Percentiles rank a stretch among this genome's conserved stretches.
Conservation (phyloP, 2,329 filamentous ascomycete species). For the Hypoxylon sp. region DNA sequence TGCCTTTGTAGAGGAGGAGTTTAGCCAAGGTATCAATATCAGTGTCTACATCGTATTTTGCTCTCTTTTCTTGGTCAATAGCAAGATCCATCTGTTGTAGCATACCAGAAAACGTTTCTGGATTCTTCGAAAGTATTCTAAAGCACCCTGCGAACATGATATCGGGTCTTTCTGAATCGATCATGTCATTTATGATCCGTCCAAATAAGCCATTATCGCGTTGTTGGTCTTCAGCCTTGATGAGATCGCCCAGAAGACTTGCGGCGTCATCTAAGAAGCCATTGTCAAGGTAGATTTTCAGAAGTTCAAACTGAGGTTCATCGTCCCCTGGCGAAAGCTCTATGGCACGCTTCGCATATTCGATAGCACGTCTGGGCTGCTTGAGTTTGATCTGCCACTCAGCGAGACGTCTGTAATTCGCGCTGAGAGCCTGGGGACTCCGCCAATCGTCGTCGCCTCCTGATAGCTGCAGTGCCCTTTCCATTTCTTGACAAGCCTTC, state of each 20-base stretch:
- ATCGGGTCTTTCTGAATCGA: not conserved
- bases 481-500: slow-evolving; percentile 18
- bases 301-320: slow-evolving; percentile 11
- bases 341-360: slow-evolving; percentile 15
- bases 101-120: not conserved
- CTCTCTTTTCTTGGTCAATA: slow-evolving; percentile 8
- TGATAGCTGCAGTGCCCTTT: slow-evolving; percentile 5
- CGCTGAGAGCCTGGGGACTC: slow-evolving; percentile 1
- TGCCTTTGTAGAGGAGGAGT: slow-evolving; percentile 14
- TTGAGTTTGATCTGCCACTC: slow-evolving; percentile 19
- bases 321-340: slow-evolving; percentile 12
- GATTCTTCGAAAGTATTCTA: not conserved
- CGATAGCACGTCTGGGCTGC: slow-evolving; percentile 13
- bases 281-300: slow-evolving; percentile 20
- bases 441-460: not conserved
- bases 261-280: slow-evolving; percentile 4
- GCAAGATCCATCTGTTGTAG: slow-evolving; percentile 15
- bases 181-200: not conserved
- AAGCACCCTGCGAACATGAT: slow-evolving; percentile 3
- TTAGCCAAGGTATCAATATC: not conserved
- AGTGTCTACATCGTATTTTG: not conserved
- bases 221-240: not conserved
- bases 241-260: not conserved
- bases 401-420: slow-evolving; percentile 15
- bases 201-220: not conserved